Conservation (phyloP, 768 basidiomycete genomes). For the Lentinula aciculospora region DNA sequence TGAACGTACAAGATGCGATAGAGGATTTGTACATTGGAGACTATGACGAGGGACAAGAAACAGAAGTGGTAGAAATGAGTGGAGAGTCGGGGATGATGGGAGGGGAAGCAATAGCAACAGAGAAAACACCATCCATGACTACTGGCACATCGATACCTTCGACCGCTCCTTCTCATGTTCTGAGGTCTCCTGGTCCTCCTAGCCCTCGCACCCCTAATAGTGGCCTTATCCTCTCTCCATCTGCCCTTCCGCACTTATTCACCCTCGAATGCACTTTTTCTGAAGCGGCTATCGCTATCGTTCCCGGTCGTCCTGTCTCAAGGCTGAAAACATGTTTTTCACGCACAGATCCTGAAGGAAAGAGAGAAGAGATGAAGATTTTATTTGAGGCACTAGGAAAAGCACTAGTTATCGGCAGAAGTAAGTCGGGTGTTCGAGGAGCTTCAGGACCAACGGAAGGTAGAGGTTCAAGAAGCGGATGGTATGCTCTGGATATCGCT, state of each 20-base stretch:
- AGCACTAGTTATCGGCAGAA: neutral
- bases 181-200: conserved; percentile 20
- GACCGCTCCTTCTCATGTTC: conserved; percentile 18
- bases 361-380: conserved; percentile 44
- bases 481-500: conserved; percentile 55
- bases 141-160: conserved; percentile 4
- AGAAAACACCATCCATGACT: neutral
- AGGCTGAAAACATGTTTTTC: conserved; percentile 70
- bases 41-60: conserved; percentile 24
- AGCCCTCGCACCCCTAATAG: conserved; percentile 13
- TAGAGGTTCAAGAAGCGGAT: conserved; percentile 24
- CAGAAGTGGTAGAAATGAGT: neutral
- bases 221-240: conserved; percentile 14
- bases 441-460: neutral
- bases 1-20: conserved; percentile 40
- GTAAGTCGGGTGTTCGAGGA: neutral
- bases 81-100: neutral
- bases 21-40: conserved; percentile 46
- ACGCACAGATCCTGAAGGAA: conserved; percentile 37
- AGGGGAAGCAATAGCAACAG: neutral
- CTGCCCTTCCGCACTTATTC: conserved; percentile 42
- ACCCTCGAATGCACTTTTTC: conserved; percentile 63
- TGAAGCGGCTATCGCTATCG: conserved; percentile 52
- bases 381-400: conserved; percentile 24
- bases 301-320: conserved; percentile 53